These are phyloP conservation scores for Plasmodium relictum DNA, from an alignment of 169 alveolate species.

Conservation along the genomic window DNA sequence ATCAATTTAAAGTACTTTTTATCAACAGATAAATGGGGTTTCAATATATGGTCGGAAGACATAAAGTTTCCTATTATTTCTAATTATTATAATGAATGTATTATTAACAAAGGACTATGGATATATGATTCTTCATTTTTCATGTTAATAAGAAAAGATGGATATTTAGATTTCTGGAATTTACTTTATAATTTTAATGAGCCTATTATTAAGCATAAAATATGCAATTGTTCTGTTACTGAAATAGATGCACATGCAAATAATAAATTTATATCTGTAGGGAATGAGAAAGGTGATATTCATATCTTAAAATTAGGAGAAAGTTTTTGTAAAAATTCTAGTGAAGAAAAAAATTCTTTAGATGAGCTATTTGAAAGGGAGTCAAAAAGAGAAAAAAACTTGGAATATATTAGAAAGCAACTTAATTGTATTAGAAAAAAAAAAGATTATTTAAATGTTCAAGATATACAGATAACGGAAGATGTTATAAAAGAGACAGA, in stretches of 20 bases:
- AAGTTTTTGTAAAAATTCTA: constrained; percentile 56
- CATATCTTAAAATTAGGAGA: constrained; percentile 65
- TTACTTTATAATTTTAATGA: constrained; percentile 53
- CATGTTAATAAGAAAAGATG: constrained; percentile 68
- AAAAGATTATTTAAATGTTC: constrained; percentile 33
- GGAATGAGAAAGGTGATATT: constrained; percentile 67
- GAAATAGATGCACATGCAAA: constrained; percentile 69
- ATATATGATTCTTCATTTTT: constrained; percentile 60
- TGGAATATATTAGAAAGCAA: constrained; percentile 66
- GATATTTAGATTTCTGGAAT: constrained; percentile 72
- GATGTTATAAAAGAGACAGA: constrained; percentile 36
- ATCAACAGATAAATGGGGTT: constrained; percentile 76
- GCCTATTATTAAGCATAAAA: constrained; percentile 70
- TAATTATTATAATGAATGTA: constrained; percentile 64
- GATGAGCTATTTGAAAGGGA: constrained; percentile 70
- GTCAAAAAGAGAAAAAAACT: constrained; percentile 66
- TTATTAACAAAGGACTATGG: constrained; percentile 68
- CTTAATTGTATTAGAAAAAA: constrained; percentile 52
- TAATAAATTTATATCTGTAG: constrained; percentile 52
- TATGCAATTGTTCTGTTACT: constrained; percentile 54
- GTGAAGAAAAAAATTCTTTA: constrained; percentile 61
- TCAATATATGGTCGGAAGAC: constrained; percentile 76
- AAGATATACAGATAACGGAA: constrained; percentile 26
- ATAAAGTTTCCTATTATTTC: constrained; percentile 68
- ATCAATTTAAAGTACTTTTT: constrained; percentile 61